Percentiles rank a stretch among this genome's conserved stretches.
These are phyloP conservation scores for Phytophthora cryptogea DNA, from an alignment of 352 stramenopile species.

Conservation along the genomic window DNA sequence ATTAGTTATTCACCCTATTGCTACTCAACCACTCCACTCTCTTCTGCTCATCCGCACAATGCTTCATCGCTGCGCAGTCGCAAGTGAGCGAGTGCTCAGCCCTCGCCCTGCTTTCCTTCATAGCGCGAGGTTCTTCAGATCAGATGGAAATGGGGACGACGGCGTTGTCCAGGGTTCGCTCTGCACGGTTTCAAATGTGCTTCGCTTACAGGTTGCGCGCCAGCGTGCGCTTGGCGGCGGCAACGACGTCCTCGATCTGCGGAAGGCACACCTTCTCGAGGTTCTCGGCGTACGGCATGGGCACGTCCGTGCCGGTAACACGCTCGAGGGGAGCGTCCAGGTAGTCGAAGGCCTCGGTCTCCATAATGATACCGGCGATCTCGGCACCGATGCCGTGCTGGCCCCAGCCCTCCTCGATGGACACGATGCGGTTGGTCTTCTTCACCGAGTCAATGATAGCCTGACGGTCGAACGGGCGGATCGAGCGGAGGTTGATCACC, in stretches of 20 bases:
- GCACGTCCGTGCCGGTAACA: conserved; percentile 97
- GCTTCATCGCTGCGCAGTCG: conserved; percentile 22
- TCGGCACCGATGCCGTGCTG: conserved; percentile 98
- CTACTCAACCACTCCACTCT: conserved; percentile 32
- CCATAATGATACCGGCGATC: conserved; percentile 98
- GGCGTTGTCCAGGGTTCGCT: conserved; percentile 21
- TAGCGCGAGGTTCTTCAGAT: conserved; percentile 35
- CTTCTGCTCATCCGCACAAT: conserved; percentile 29
- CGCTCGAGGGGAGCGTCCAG: conserved; percentile 98
- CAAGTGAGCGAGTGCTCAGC: conserved; percentile 26
- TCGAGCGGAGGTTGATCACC: conserved; percentile 94
- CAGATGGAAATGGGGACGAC: conserved; percentile 25
- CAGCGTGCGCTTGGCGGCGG: conserved; percentile 90
- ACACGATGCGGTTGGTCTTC: conserved; percentile 98
- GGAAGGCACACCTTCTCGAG: conserved; percentile 96
- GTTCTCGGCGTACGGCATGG: conserved; percentile 98
- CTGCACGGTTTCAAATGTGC: conserved; percentile 12
- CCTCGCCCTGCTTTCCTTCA: conserved; percentile 35
- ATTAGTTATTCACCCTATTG: conserved; percentile 39
- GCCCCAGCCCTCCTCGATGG: conserved; percentile 97
- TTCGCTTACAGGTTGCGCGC: conserved; percentile 69
- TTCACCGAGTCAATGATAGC: conserved; percentile 98
- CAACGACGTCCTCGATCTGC: conserved; percentile 94
- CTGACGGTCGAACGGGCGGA: conserved; percentile 97
- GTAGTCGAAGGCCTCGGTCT: conserved; percentile 99